Percentiles rank a stretch among this genome's conserved stretches.
phyloP scores from a whole-genome alignment of 2,329 filamentous ascomycete genomes.

The Diaporthe citrichinensis region DNA sequence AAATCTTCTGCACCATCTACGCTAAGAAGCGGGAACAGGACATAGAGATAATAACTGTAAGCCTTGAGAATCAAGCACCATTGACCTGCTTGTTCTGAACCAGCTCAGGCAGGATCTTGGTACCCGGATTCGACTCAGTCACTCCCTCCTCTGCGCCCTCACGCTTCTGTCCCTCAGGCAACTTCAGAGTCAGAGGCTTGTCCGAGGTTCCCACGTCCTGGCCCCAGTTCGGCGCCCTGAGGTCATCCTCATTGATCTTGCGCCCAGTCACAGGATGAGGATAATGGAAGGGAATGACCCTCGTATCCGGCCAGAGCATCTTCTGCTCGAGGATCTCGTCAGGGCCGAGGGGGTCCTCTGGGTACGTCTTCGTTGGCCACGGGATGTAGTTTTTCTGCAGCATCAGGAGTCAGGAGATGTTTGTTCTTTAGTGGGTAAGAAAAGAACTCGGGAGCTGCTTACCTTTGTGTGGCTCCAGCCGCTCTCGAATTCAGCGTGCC shows the following conservation, averaged over 20 bases:
- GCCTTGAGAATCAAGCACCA: constrained; percentile 35
- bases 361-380: constrained; percentile 62
- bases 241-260: constrained; percentile 59
- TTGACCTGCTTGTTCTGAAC: constrained; percentile 48
- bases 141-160: constrained; percentile 49
- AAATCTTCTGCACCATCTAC: not conserved
- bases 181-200: constrained; percentile 57
- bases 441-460: too few relatives aligned
- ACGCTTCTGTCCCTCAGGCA: constrained; percentile 54
- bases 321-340: constrained; percentile 67
- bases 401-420: too few relatives aligned
- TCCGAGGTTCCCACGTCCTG: constrained; percentile 55
- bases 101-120: constrained; percentile 55
- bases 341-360: constrained; percentile 64
- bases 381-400: constrained; percentile 63
- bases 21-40: too few relatives aligned
- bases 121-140: constrained; percentile 48
- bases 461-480: constrained; percentile 66
- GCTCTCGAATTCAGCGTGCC: constrained; percentile 66
- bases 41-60: not conserved
- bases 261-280: constrained; percentile 64
- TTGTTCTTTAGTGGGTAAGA: too few relatives aligned
- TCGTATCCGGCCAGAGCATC: constrained; percentile 70
- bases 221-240: constrained; percentile 63
- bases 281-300: constrained; percentile 68